Base-by-base conservation (phyloP, 495 filamentous ascomycete species). In the Amphirosellinia nigrospora region DNA sequence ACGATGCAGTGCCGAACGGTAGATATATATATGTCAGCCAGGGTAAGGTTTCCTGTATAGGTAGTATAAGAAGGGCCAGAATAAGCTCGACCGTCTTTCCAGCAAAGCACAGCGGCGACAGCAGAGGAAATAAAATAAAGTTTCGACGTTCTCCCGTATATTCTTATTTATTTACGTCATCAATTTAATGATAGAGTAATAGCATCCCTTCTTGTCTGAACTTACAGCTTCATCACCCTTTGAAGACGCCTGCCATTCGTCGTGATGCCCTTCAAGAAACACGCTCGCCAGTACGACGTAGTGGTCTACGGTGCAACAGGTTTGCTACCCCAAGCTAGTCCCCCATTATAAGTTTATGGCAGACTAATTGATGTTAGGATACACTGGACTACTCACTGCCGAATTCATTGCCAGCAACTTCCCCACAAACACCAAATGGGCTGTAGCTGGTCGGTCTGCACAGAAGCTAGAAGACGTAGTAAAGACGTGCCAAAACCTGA, bases 361-460 rank as follows among this genome's bases (percentile, higher is more conserved):
- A 66, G 11, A 32, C 76, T 78, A 43, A 78, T 55, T 32, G 28
- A 38, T 71, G 30, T 88, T 88, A 72, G 95, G 95, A 26, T 97
- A 97, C 80, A 98, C 95, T 0, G 95, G 95, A 13, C 89, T 89
- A 72, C 82, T 91, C 34, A 90, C 88, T 43, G 91, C 90, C 50
- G 89, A 97, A 77, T 86, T 96, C 76, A 93, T 97, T 69, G 84
- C 90, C 48, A 86, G 86, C 46, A 80, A 88, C 66, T 86, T 93
- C 2, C 93, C 95, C 1, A 95, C 93, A 9, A 83, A 91, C 77
- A 78, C 97, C 30, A 94, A 89, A 83, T 98, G 95, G 95, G 95
- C 94, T 30, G 82, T 97, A 58, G 93, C 94, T 11, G 95, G 95
- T 21, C 91, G 95, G 34, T 94, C 93, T 9, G 80, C 82, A 30